Evolutionary conservation across 495 filamentous ascomycete genomes (phyloP), one percentile per base, ranked within the genome.

Genomic region (Aspergillus mulundensis): DNA sequence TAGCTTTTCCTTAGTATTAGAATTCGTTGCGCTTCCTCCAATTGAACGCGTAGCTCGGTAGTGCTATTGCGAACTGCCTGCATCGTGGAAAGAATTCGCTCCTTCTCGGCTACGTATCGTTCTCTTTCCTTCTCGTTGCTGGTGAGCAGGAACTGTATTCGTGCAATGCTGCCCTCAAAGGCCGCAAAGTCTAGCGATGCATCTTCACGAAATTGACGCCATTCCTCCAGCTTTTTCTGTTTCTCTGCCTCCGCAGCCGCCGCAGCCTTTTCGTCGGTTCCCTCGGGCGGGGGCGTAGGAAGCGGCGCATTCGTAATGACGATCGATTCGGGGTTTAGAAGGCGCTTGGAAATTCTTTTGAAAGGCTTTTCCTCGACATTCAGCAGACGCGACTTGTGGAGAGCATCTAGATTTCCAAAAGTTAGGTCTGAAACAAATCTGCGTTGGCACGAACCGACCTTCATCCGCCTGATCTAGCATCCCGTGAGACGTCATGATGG

Each of bases 281-380:
- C 71, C 60, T 95, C 88, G 21, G 87, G 86, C 2, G 87, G 85
- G 41, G 89, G 87, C 14, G 87, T 89, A 2, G 81, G 83, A 25
- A 86, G 81, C 18, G 77, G 76, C 28, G 74, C 73, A 32, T 77
- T 76, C 8, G 75, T 72, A 50, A 75, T 71, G 16, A 82, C 70
- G 25, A 89, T 74, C 2, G 84, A 82, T 47, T 85, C 77, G 5
- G 88, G 78, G 28, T 82, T 78, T 23, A 87, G 74, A 11, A 96
- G 81, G 40, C 89, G 85, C 72, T 90, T 90, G 10, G 87, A 86
- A 49, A 98, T 83, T 47, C 93, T 89, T 69, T 89, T 88, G 81
- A 93, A 97, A 3, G 91, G 90, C 50, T 90, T 91, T 65, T 95
- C 88, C 79, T 98, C 94, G 60, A 97, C 87, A 61, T 85, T 86